These are phyloP conservation scores for Steccherinum ochraceum DNA, from an alignment of 768 basidiomycete genomes.

Conservation along the genomic window DNA sequence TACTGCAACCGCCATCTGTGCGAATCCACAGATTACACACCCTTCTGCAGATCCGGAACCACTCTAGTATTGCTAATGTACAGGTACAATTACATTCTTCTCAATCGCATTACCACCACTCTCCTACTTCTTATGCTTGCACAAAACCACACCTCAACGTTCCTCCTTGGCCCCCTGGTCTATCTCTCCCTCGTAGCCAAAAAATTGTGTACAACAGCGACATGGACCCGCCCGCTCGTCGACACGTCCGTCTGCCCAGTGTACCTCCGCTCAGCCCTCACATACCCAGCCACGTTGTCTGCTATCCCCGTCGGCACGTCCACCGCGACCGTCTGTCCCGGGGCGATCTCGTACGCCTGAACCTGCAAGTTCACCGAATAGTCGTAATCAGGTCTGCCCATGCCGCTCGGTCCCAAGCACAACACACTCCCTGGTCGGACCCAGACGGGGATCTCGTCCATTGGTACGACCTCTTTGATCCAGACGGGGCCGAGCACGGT, in stretches of 20 bases:
- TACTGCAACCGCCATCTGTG: no score
- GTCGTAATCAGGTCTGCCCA: slow-evolving; percentile 56
- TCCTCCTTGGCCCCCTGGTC: no score
- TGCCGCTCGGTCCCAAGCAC: slow-evolving; percentile 46
- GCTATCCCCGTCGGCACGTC: slow-evolving; percentile 41
- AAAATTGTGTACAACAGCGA: not conserved
- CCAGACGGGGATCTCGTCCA: slow-evolving; percentile 64
- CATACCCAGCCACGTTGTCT: slow-evolving; percentile 31
- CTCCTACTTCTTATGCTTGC: no score
- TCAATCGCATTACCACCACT: no score
- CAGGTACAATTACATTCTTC: no score
- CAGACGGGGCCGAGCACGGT: slow-evolving; percentile 53
- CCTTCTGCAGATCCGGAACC: no score
- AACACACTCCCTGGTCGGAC: slow-evolving; percentile 53
- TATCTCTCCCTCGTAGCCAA: not conserved
- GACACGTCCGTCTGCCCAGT: slow-evolving; percentile 26
- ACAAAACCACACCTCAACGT: no score
- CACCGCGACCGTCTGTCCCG: slow-evolving; percentile 31
- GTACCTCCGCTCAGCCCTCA: slow-evolving; percentile 30
- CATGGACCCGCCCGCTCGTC: slow-evolving; percentile 1
- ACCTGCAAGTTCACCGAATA: slow-evolving; percentile 43
- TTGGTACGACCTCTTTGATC: slow-evolving; percentile 56
- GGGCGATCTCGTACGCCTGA: slow-evolving; percentile 46
- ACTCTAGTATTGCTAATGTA: no score
- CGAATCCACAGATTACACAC: no score